Percentiles rank a stretch among this genome's conserved stretches.
Evolutionary conservation across 148 eudicot genomes (phyloP).

Genomic region (Mesembryanthemum crystallinum): DNA sequence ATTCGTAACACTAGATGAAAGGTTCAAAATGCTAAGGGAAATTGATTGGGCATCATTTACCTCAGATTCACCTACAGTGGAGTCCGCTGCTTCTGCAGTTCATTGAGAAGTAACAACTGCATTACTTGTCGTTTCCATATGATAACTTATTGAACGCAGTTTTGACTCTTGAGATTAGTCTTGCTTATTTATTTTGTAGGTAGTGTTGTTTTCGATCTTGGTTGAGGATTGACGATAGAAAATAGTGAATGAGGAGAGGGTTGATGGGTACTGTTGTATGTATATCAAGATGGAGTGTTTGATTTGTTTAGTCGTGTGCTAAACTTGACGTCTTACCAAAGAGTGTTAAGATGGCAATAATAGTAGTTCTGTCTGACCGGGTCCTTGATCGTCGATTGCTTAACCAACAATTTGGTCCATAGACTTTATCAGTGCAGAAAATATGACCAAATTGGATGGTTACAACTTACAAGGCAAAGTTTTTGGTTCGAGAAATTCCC

Average conservation of each 20-base stretch:
- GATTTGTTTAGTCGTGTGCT: neutral
- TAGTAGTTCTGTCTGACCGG: neutral
- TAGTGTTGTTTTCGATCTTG: neutral
- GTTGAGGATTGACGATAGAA: neutral
- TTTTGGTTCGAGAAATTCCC: neutral
- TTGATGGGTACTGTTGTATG: neutral
- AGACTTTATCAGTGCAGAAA: neutral
- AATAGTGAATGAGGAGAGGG: neutral
- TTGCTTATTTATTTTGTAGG: neutral
- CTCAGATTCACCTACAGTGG: slow-evolving; percentile 31
- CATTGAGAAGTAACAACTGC: slow-evolving; percentile 25
- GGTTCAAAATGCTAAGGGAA: slow-evolving; percentile 64
- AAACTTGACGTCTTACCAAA: neutral
- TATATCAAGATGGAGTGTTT: neutral
- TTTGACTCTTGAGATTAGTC: slow-evolving; percentile 15
- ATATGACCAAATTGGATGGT: neutral
- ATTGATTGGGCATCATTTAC: slow-evolving; percentile 63
- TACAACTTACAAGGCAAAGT: neutral
- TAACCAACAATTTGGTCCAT: no score
- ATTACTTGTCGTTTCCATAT: neutral
- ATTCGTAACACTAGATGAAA: slow-evolving; percentile 59
- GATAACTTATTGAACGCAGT: neutral
- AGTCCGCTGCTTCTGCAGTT: slow-evolving; percentile 38
- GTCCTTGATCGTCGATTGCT: no score
- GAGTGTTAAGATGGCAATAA: neutral